Conservation (phyloP, 495 filamentous ascomycete species). For the Podospora tetraspora region DNA sequence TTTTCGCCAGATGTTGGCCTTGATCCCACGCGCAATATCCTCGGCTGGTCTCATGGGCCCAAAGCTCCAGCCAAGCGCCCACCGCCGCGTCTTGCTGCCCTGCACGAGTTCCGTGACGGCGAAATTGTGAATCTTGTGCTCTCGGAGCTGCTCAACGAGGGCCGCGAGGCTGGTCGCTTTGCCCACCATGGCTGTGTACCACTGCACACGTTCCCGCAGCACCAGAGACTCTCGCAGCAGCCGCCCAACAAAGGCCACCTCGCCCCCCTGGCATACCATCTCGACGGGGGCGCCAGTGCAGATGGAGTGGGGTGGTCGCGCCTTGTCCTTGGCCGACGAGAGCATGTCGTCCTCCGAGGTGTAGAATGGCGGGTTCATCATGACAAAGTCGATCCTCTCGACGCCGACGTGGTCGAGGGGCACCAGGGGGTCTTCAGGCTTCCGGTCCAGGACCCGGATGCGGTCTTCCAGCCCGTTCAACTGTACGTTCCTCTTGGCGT, state of each 20-base stretch:
- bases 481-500: conserved; percentile 57
- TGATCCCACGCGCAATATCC: conserved; percentile 52
- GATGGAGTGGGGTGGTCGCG: conserved; percentile 61
- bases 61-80: conserved; percentile 89
- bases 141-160: conserved; percentile 57
- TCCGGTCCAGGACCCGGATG: conserved; percentile 57
- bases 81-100: conserved; percentile 73
- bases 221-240: conserved; percentile 69
- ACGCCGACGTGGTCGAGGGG: conserved; percentile 52
- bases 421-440: conserved; percentile 51
- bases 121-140: conserved; percentile 63
- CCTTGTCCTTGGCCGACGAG: conserved; percentile 58
- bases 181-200: conserved; percentile 92
- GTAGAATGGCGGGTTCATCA: conserved; percentile 97
- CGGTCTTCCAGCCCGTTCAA: conserved; percentile 59
- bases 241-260: conserved; percentile 69
- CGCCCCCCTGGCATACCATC: conserved; percentile 84
- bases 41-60: conserved; percentile 58
- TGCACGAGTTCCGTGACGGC: conserved; percentile 78
- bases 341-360: conserved; percentile 62
- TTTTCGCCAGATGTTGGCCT: conserved; percentile 50
- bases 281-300: conserved; percentile 80
- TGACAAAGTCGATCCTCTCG: conserved; percentile 73
- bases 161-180: conserved; percentile 66
- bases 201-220: conserved; percentile 58